A percentile compares a stretch with the other conserved stretches of the same genome.
Evolutionary conservation across 495 filamentous ascomycete species (phyloP).

Genomic region (Aspergillus indologenus): DNA sequence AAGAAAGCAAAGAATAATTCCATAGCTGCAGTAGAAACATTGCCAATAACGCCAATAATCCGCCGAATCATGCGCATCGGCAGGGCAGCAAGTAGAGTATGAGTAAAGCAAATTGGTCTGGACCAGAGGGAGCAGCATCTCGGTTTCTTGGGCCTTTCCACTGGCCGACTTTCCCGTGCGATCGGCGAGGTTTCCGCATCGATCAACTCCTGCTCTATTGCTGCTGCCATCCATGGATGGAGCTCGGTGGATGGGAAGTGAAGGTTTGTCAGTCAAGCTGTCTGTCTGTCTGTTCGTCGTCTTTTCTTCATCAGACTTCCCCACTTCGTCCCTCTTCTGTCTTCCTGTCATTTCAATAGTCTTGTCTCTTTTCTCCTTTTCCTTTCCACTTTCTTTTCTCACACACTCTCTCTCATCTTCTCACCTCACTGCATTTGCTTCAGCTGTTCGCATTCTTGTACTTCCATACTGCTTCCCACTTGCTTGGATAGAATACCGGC

Average conservation of each 20-base stretch:
- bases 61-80: background rate
- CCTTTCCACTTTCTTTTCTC: background rate
- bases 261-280: too few species aligned
- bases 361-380: slow-evolving; percentile 3
- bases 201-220: slow-evolving; percentile 5
- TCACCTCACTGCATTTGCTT: background rate
- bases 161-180: slow-evolving; percentile 13
- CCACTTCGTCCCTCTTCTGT: background rate
- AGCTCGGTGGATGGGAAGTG: too few species aligned
- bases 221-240: background rate
- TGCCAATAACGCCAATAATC: background rate
- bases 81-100: background rate
- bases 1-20: background rate
- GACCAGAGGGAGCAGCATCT: background rate
- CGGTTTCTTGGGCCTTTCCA: slow-evolving; percentile 8
- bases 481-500: background rate
- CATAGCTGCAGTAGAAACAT: background rate
- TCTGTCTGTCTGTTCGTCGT: background rate
- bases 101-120: background rate
- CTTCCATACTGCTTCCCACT: background rate
- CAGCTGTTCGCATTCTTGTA: background rate
- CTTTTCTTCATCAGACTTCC: background rate
- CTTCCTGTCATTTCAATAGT: slow-evolving; percentile 2
- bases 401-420: slow-evolving; percentile 1
- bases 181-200: slow-evolving; percentile 15